Percentiles rank a stretch among this genome's conserved stretches.
Evolutionary conservation across 768 basidiomycete species (phyloP).

Genomic region (Amanita rubescens): DNA sequence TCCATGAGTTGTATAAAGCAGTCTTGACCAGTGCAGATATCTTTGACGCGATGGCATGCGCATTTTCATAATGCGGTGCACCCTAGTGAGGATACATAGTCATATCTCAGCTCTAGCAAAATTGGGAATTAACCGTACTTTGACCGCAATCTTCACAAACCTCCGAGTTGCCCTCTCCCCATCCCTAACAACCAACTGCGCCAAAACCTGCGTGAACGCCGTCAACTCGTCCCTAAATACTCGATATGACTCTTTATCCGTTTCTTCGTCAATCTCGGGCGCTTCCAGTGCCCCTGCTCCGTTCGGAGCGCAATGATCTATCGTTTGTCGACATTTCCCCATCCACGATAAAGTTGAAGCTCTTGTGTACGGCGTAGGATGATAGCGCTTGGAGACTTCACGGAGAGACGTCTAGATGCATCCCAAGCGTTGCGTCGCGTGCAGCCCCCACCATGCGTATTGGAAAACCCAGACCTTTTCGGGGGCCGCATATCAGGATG

Average conservation of each 20-base stretch:
- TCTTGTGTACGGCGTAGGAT: slow-evolving; percentile 86
- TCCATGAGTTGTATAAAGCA: slow-evolving; percentile 31
- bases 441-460: slow-evolving; percentile 44
- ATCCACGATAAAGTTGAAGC: slow-evolving; percentile 97
- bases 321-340: slow-evolving; percentile 99
- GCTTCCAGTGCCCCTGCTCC: slow-evolving; percentile 50
- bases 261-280: slow-evolving; percentile 54
- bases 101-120: too few relatives aligned
- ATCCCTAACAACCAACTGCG: too few relatives aligned
- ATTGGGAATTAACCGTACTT: too few relatives aligned
- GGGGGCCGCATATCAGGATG: too few relatives aligned
- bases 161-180: slow-evolving; percentile 78
- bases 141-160: too few relatives aligned
- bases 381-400: slow-evolving; percentile 76
- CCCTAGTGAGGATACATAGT: too few relatives aligned
- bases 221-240: too few relatives aligned
- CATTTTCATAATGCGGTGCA: too few relatives aligned
- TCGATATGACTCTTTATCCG: slow-evolving; percentile 54
- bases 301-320: slow-evolving; percentile 79
- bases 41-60: too few relatives aligned
- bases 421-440: slow-evolving; percentile 94
- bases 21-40: too few relatives aligned
- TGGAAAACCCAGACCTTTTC: slow-evolving; percentile 51
- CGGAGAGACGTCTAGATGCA: slow-evolving; percentile 87
- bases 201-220: too few relatives aligned